These are phyloP conservation scores for Elongisporangium prolatum DNA, from an alignment of 352 stramenopile species.

Conservation along the genomic window DNA sequence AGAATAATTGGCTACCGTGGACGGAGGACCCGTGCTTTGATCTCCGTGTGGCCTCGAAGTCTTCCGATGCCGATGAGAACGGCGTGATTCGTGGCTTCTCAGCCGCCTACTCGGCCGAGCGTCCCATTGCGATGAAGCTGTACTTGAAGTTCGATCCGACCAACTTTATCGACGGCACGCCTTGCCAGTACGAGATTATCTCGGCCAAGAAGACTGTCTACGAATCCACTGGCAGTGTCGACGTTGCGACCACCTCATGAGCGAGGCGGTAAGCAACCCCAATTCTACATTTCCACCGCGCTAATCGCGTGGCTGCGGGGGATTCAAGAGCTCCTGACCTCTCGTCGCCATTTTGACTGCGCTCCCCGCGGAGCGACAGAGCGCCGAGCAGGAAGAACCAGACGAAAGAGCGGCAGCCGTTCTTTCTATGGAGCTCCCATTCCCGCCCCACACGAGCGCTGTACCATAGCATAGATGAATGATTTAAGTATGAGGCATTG, in stretches of 20 bases:
- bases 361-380: background rate
- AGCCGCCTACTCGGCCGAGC: slow-evolving; percentile 45
- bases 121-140: slow-evolving; percentile 52
- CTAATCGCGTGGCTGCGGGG: background rate
- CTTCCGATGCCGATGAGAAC: slow-evolving; percentile 38
- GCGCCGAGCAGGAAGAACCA: background rate
- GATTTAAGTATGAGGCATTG: background rate
- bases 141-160: slow-evolving; percentile 78
- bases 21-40: slow-evolving; percentile 67
- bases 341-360: background rate
- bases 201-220: slow-evolving; percentile 51
- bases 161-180: slow-evolving; percentile 69
- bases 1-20: slow-evolving; percentile 60
- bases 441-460: slow-evolving; percentile 3
- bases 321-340: background rate
- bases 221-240: too few species aligned
- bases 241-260: background rate
- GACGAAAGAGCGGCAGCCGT: background rate
- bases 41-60: slow-evolving; percentile 66
- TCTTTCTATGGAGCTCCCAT: background rate
- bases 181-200: slow-evolving; percentile 68
- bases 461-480: slow-evolving; percentile 7
- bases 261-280: background rate
- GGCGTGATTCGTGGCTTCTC: slow-evolving; percentile 65
- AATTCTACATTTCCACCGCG: background rate